Evolutionary conservation across 2,329 filamentous ascomycete species (phyloP), one percentile per base, ranked within the genome.

Genomic region (Tricladium varicosporioides): DNA sequence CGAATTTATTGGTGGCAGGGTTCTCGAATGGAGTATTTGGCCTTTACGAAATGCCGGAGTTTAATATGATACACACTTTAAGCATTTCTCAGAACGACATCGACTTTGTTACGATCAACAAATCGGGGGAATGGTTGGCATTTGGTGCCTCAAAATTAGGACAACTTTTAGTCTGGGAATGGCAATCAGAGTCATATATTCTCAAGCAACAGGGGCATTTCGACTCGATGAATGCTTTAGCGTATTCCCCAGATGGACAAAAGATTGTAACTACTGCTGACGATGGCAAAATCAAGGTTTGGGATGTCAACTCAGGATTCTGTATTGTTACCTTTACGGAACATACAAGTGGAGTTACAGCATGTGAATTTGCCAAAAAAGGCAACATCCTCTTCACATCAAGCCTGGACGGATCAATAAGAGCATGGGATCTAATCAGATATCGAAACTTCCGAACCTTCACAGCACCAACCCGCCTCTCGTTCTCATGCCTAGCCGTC

Each of bases 141-240:
- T 97, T 99, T 72, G 94, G 93, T 13, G 94, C 95, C 0, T 96
- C 94, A 1, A 95, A 95, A 67, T 81, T 96, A 5, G 95, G 95
- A 0, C 94, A 99, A 71, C 79, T 99, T n/a, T 77, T 99, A 3
- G 94, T 99, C 3, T 99, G 94, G 94, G 94, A 99, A 72, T 99
- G 95, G 92, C 93, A 97, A 71, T 99, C 94, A 0, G 95, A 99
- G 73, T 97, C 93, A 5, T 99, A 99, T 73, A 95, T 99, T 57
- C 78, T 99, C 48, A 99, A 99, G 75, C 94, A 99, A 70, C 94
- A 97, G 73, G 94, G 93, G 0, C 94, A 99, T 74, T 92, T 96
- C 63, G 94, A 99, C 71, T 89, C 91, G 1, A 92, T 97, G 84
- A 97, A 97, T 73, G 84, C 92, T 0, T 79, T 99, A 3, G 88